Evolutionary conservation across 768 basidiomycete genomes (phyloP), one percentile per base, ranked within the genome.

Genomic region (Russula ochroleuca): DNA sequence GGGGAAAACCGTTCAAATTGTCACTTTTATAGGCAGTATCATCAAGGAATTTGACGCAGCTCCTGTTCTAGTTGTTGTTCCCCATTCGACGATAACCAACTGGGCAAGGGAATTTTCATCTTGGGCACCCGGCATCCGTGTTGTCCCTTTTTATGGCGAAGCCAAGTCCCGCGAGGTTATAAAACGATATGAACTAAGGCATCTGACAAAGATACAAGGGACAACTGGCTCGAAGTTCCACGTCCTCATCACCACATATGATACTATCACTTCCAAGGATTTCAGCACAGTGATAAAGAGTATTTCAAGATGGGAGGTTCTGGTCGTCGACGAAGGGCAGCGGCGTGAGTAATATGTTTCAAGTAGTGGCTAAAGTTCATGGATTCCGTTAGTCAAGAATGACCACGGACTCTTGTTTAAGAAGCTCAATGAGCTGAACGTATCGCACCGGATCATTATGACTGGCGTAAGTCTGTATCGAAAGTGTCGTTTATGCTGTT

Each of bases 101-200:
- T 97, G 95, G 96, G 84, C 96, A 15, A 81, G 97, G 38, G 97
- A 99, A 72, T 93, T 98, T 67, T 87, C 91, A 69, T 84, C 87
- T 63, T 93, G 91, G 83, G 88, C 90, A 0, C 91, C 91, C 15
- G 75, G 77, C 41, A 76, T 88, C 40, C 79, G 86, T 33, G 93
- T 91, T 49, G 92, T 94, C 25, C 90, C 93, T 0, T 96, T 87
- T 73, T 85, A 86, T 68, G 90, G 92, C n/a, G 90, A 90, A 69
- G 81, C 83, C 40, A 85, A 85, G 69, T 80, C 91, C 41, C 85
- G 92, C 19, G 88, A 90, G 33, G 78, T 98, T 51, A 84, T 98
- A 73, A 85, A 85, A 71, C 75, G 82, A 53, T 95, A 85, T 68
- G 96, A 98, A 71, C 77, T 98, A 35, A 85, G 78, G 67, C 91